Conservation (phyloP, 192 early-diverging fungal species). For the Coemansia sp. region DNA sequence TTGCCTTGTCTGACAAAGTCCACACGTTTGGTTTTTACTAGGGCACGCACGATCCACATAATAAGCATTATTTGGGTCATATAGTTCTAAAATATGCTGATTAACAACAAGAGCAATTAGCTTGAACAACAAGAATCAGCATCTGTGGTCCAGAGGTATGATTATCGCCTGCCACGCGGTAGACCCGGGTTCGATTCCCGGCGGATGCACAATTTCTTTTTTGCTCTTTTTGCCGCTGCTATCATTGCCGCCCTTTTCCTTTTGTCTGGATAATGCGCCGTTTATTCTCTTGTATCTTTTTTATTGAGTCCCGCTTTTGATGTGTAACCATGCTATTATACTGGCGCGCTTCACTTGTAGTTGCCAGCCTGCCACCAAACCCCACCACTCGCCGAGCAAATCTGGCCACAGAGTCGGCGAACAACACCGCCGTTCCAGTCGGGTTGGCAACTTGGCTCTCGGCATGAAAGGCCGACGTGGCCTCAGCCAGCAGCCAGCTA, state of each 20-base stretch:
- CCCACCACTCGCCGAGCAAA: slow-evolving; percentile 36
- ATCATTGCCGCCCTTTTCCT: too few relatives aligned
- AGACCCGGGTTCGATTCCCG: slow-evolving; percentile 83
- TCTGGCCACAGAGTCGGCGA: slow-evolving; percentile 29
- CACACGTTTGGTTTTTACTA: too few relatives aligned
- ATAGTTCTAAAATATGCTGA: too few relatives aligned
- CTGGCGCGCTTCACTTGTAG: background rate
- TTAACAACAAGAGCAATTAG: background rate
- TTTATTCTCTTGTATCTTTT: too few relatives aligned
- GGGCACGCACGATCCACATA: too few relatives aligned
- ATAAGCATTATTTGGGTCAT: too few relatives aligned
- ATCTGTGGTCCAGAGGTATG: slow-evolving; percentile 65
- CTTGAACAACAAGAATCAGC: background rate
- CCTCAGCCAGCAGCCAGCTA: slow-evolving; percentile 46
- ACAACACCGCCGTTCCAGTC: slow-evolving; percentile 30
- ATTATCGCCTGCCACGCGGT: slow-evolving; percentile 76
- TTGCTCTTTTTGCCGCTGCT: too few relatives aligned
- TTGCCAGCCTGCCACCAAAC: slow-evolving; percentile 15
- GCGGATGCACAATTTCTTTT: slow-evolving; percentile 47
- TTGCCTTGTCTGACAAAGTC: too few relatives aligned
- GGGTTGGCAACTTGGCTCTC: slow-evolving; percentile 24
- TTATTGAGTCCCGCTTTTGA: too few relatives aligned
- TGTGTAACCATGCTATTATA: too few relatives aligned
- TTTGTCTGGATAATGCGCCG: too few relatives aligned
- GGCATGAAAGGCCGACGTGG: slow-evolving; percentile 23